Evolutionary conservation across 495 filamentous ascomycete genomes (phyloP).

Genomic region (Lentithecium fluviatile): DNA sequence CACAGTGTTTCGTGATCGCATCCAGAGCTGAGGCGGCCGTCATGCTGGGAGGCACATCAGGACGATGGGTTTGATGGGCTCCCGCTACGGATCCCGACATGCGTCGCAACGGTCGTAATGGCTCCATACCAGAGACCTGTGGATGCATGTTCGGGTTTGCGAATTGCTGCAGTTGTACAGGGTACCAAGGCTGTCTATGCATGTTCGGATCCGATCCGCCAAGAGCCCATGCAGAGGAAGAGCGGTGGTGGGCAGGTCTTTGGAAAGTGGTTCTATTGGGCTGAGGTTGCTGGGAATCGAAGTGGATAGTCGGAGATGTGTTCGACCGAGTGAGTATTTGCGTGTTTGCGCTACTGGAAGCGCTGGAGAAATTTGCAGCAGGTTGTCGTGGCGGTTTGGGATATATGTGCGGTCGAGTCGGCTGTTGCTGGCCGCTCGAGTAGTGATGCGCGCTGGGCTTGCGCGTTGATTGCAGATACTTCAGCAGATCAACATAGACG

Average conservation of each 20-base stretch:
- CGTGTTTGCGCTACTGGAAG: constrained; percentile 3
- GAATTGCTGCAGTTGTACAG: constrained; percentile 10
- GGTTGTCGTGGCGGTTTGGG: constrained; percentile 60
- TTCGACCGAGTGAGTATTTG: background rate
- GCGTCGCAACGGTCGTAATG: constrained; percentile 30
- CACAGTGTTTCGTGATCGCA: constrained; percentile 76
- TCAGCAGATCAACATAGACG: constrained; percentile 82
- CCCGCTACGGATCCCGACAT: constrained; percentile 32
- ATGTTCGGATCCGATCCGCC: constrained; percentile 1
- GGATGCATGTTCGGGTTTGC: constrained; percentile 5
- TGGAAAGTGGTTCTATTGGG: background rate
- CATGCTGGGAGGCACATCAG: constrained; percentile 37
- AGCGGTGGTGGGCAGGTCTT: constrained; percentile 14
- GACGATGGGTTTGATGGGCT: constrained; percentile 18
- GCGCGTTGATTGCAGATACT: constrained; percentile 66
- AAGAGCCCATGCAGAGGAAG: constrained; percentile 27
- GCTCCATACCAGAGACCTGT: constrained; percentile 16
- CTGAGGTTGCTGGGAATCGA: constrained; percentile 6
- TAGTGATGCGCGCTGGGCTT: constrained; percentile 48
- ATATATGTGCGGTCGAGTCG: constrained; percentile 58
- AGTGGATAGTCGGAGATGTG: background rate
- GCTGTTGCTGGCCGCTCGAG: constrained; percentile 30
- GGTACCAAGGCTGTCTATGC: constrained; percentile 25
- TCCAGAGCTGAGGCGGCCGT: constrained; percentile 70
- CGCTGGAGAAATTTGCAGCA: constrained; percentile 39